Base-by-base conservation (phyloP, 805 yeast genomes). In the Phaffomyces antillensis region DNA sequence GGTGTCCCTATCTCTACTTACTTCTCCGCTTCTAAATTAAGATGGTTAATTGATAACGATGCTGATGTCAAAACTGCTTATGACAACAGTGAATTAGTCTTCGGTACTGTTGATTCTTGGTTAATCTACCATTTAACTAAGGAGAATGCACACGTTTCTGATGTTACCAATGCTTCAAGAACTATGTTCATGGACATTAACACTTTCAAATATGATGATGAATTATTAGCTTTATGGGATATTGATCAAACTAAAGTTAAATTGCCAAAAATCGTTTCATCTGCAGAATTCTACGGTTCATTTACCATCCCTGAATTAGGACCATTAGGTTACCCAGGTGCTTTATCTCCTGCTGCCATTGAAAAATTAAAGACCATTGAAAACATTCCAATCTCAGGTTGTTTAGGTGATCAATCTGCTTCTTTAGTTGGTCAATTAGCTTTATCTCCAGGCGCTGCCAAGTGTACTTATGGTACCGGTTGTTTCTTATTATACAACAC, bases 391-490 rank as follows among this genome's bases (percentile, higher is more conserved):
- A 79, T 90, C 46, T 77, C 86, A 55, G 96, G 96, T 38, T 86
- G 96, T 66, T 71, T 90, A 28, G 97, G 97, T 47, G 98, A 90
- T 67, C 98, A 90, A 69, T 79, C 90, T 45, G 88, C 96, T 2
- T 93, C 97, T 2, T 66, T 91, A 49, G 96, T 89, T 41, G 98
- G 97, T 33, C 96, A 90, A 65, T 66, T 86, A 64, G 96, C 96
- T 2, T 78, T 88, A 56, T 73, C 77, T 51, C 74, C 78, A 37
- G 96, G 96, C 45, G 79, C 83, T 38, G 96, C 96, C 38, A 90
- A 90, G 66, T 88, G 96, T 72, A 90, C 98, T 11, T 90, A 89
- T 59, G 98, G 98, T 51, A 90, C 98, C 2, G 98, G 98, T 50
- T 86, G 96, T 63, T 90, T 90, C 72, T 66, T 90, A 50, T 71